A percentile compares a stretch with the other conserved stretches of the same genome.
Conservation (phyloP, 1,284 basidiomycete genomes). For the Rhodotorula glutinis region DNA sequence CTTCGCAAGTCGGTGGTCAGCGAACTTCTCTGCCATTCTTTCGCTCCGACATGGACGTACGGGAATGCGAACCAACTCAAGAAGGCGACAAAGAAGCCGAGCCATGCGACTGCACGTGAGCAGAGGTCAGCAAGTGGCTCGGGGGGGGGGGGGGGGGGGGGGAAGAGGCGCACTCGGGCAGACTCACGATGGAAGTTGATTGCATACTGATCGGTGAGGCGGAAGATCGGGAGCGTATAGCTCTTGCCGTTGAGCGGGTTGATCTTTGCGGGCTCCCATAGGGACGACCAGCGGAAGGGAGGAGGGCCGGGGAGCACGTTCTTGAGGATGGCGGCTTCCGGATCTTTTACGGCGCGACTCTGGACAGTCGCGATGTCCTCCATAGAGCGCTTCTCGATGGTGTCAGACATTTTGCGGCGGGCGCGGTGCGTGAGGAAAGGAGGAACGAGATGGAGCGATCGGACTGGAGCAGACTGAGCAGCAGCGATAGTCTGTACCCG, state of each 20-base stretch:
- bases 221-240: conserved; percentile 59
- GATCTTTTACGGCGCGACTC: not conserved
- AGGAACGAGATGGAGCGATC: not conserved
- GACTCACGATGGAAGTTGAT: conserved; percentile 55
- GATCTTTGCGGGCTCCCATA: conserved; percentile 24
- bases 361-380: not conserved
- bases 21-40: too few relatives aligned
- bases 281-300: conserved; percentile 9
- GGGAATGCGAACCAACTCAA: conserved; percentile 66
- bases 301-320: conserved; percentile 12
- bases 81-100: conserved; percentile 54
- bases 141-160: too few relatives aligned
- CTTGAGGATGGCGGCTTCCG: not conserved
- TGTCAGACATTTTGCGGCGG: conserved; percentile 2
- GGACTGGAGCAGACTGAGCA: not conserved
- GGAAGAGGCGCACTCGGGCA: too few relatives aligned
- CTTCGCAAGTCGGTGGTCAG: too few relatives aligned
- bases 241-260: conserved; percentile 51
- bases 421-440: not conserved
- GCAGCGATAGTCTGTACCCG: not conserved
- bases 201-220: conserved; percentile 57
- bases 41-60: too few relatives aligned
- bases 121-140: not conserved
- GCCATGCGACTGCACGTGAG: not conserved
- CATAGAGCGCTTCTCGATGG: conserved; percentile 5